These are phyloP conservation scores for Phytophthora meadii DNA, from an alignment of 352 stramenopile species.

Conservation along the genomic window DNA sequence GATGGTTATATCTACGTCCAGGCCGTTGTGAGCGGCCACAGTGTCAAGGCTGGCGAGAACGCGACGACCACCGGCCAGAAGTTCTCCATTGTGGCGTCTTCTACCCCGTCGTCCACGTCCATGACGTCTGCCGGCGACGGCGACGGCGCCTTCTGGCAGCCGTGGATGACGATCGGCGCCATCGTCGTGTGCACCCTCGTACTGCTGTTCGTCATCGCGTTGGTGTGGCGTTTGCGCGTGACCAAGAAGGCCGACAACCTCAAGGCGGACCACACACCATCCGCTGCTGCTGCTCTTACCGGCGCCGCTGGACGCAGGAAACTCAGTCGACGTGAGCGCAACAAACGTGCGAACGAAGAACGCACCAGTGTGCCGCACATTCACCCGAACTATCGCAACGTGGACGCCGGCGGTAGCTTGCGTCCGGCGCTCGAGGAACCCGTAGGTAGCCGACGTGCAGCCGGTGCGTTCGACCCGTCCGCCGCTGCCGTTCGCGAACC, in stretches of 20 bases:
- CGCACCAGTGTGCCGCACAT: constrained; percentile 25
- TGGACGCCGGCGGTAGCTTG: constrained; percentile 22
- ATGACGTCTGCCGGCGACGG: constrained; percentile 18
- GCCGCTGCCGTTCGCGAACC: constrained; percentile 11
- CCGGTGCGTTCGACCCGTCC: constrained; percentile 11
- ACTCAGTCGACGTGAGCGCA: constrained; percentile 19
- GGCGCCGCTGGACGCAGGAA: constrained; percentile 15
- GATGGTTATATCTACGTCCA: constrained; percentile 62
- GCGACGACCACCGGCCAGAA: constrained; percentile 54
- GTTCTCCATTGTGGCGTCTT: constrained; percentile 84
- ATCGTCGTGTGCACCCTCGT: constrained; percentile 56
- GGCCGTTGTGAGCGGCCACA: constrained; percentile 64
- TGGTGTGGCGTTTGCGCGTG: constrained; percentile 55
- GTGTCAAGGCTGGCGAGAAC: constrained; percentile 66
- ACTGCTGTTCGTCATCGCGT: constrained; percentile 62
- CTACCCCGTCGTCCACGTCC: constrained; percentile 53
- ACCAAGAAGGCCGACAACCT: constrained; percentile 32
- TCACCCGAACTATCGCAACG: constrained; percentile 41
- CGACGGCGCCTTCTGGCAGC: constrained; percentile 60
- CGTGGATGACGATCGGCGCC: constrained; percentile 78
- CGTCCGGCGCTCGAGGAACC: constrained; percentile 19
- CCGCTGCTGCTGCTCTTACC: constrained; percentile 13
- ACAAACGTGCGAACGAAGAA: constrained; percentile 23
- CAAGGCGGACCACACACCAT: constrained; percentile 29
- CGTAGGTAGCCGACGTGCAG: constrained; percentile 1